These are phyloP conservation scores for Aphanoascus verrucosus DNA, from an alignment of 2,329 filamentous ascomycete species.

Conservation along the genomic window DNA sequence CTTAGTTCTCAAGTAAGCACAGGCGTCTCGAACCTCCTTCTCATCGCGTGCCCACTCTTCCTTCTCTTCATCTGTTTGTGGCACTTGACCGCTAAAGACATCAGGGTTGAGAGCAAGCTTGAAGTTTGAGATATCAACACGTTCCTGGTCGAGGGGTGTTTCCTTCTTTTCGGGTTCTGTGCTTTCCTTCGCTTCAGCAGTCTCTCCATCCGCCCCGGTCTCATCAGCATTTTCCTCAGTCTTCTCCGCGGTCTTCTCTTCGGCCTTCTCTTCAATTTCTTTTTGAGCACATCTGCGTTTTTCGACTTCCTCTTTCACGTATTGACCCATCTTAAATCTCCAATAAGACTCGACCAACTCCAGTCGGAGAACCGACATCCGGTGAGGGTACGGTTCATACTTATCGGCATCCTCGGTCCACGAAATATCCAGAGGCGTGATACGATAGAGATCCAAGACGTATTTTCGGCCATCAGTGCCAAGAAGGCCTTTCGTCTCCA, in stretches of 20 bases:
- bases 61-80: conserved; percentile 85
- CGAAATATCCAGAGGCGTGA: conserved; percentile 78
- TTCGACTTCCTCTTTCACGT: conserved; percentile 68
- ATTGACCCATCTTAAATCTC: conserved; percentile 77
- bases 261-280: conserved; percentile 25
- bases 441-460: conserved; percentile 89
- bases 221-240: conserved; percentile 20
- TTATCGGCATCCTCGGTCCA: conserved; percentile 73
- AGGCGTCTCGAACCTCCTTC: conserved; percentile 73
- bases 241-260: conserved; percentile 24
- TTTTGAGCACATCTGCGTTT: conserved; percentile 43
- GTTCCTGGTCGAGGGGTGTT: conserved; percentile 43
- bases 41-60: conserved; percentile 73
- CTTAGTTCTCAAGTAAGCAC: conserved; percentile 62
- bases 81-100: conserved; percentile 82
- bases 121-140: conserved; percentile 80
- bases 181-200: conserved; percentile 25
- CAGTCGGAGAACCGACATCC: conserved; percentile 85
- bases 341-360: conserved; percentile 83
- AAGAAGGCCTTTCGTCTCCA: conserved; percentile 95
- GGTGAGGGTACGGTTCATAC: conserved; percentile 66
- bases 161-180: conserved; percentile 35
- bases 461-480: conserved; percentile 96
- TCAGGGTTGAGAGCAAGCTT: conserved; percentile 85
- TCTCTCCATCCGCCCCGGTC: conserved; percentile 17